Base-by-base conservation (phyloP, 305 asterid species). In the Lippia alba region DNA sequence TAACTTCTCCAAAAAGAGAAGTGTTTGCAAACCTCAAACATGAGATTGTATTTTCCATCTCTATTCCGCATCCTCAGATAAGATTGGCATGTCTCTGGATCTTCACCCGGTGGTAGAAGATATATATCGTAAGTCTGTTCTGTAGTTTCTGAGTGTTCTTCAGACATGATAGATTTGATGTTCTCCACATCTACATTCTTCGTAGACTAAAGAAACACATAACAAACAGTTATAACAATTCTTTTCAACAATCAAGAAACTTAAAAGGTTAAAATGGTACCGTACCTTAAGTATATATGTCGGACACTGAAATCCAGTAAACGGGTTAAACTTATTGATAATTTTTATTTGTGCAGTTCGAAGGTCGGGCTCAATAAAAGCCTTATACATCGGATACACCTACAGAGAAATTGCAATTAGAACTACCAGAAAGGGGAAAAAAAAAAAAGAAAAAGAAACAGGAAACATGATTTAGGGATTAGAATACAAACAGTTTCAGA, bases 331-430 rank as follows among this genome's bases (percentile, higher is more conserved):
- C 84, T 92, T 95, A 87, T 92, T 95, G 77, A 81, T 85, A 54
- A 95, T 95, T 84, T 86, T 90, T 78, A 95, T 90, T 59, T 95
- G 99, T 39, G 99, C 99, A 15, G 95, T 90, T 70, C 83, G 86
- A 65, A 95, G 97, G 81, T 95, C 99, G 50, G 99, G 98, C 86
- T 95, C 99, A 55, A 95, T 95, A 74, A 86, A 95, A 53, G 98
- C 98, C 86, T 95, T 95, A 74, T 92, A 95, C 99, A 95, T 95
- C 5, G 99, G 99, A 85, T 95, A 95, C 67, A 95, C 99, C 99
- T 95, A 89, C 8, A 67, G 71, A 76, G 70, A 78, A n/a, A n/a
- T n/a, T n/a, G n/a, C n/a, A n/a, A n/a, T n/a, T n/a, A n/a, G n/a
- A n/a, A n/a, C n/a, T n/a, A n/a, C n/a, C n/a, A n/a, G n/a, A n/a